Percentiles rank a stretch among this genome's conserved stretches.
These are phyloP conservation scores for Ophiostoma sp. DNA, from an alignment of 2,329 filamentous ascomycete genomes.

Conservation along the genomic window DNA sequence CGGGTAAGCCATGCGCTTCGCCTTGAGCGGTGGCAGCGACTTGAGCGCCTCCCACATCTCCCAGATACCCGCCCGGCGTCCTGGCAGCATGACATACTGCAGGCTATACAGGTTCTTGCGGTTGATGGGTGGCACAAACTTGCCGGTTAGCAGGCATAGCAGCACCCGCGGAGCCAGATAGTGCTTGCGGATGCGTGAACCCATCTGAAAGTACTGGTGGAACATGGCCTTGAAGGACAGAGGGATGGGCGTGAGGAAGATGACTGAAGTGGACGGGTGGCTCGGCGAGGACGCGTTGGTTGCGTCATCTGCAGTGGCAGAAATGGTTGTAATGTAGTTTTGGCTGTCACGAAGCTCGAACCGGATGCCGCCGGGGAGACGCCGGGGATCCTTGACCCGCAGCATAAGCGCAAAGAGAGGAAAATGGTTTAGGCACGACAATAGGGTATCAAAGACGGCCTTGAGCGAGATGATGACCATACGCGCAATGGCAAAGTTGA, in stretches of 20 bases:
- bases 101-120: constrained; percentile 92
- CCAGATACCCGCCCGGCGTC: constrained; percentile 71
- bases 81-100: constrained; percentile 97
- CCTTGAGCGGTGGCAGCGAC: constrained; percentile 47
- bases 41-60: constrained; percentile 82
- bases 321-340: constrained; percentile 33
- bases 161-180: constrained; percentile 89
- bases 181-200: constrained; percentile 87
- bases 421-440: constrained; percentile 96
- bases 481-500: constrained; percentile 90
- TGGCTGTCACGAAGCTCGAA: constrained; percentile 84
- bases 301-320: neutral
- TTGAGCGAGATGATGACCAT: constrained; percentile 96
- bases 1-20: constrained; percentile 43
- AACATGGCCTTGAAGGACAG: constrained; percentile 93
- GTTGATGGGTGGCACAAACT: constrained; percentile 93
- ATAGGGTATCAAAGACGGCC: constrained; percentile 82
- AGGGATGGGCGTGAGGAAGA: constrained; percentile 87
- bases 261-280: constrained; percentile 71
- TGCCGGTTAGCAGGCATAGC: constrained; percentile 82
- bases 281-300: constrained; percentile 42
- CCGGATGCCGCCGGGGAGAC: constrained; percentile 87
- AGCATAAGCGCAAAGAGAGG: constrained; percentile 97
- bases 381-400: constrained; percentile 84
- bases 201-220: constrained; percentile 94